These are phyloP conservation scores for Spiraea crenata DNA, from an alignment of 331 rosid species.

Conservation along the genomic window DNA sequence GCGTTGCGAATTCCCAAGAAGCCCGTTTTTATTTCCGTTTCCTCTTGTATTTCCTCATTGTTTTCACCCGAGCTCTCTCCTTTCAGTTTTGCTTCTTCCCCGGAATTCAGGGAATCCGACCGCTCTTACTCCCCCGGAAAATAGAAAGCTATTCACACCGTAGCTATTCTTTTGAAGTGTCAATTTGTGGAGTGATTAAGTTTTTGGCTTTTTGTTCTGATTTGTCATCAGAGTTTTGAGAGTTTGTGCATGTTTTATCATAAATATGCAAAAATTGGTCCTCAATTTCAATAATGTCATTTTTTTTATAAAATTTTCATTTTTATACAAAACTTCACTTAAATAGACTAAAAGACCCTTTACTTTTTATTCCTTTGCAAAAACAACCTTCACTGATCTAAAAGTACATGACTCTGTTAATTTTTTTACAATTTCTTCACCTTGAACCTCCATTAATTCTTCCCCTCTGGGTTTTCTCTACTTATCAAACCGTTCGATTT, in stretches of 20 bases:
- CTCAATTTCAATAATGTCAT: too few relatives aligned
- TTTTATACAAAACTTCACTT: too few relatives aligned
- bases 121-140: slow-evolving; percentile 26
- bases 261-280: too few relatives aligned
- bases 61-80: slow-evolving; percentile 39
- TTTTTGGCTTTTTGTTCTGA: not conserved
- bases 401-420: too few relatives aligned
- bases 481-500: too few relatives aligned
- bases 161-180: slow-evolving; percentile 37
- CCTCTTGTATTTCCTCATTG: slow-evolving; percentile 10
- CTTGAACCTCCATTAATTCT: too few relatives aligned
- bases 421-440: too few relatives aligned
- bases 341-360: too few relatives aligned
- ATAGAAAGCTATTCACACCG: slow-evolving; percentile 26
- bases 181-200: not conserved
- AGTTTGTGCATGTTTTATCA: slow-evolving; percentile 4
- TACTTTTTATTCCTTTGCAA: too few relatives aligned
- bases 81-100: slow-evolving; percentile 28
- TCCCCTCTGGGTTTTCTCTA: too few relatives aligned
- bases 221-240: not conserved
- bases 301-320: too few relatives aligned
- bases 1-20: slow-evolving; percentile 72
- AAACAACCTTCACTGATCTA: too few relatives aligned
- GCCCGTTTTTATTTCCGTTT: slow-evolving; percentile 44
- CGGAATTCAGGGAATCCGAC: slow-evolving; percentile 23